These are phyloP conservation scores for Venturia nashicola DNA, from an alignment of 2,329 filamentous ascomycete species.

Conservation along the genomic window DNA sequence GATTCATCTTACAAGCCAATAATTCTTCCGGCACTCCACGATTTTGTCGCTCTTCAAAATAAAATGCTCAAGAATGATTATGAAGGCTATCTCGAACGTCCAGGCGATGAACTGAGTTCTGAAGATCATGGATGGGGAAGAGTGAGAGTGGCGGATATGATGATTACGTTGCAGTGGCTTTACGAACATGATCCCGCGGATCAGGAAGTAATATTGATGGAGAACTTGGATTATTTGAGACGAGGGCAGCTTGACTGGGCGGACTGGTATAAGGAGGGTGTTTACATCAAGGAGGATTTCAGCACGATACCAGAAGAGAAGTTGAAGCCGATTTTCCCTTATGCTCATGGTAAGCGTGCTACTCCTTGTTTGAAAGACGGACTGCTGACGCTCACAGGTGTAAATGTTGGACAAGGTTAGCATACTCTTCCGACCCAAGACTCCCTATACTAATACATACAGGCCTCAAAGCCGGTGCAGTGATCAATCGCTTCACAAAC, in stretches of 20 bases:
- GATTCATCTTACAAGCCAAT: conserved; percentile 28
- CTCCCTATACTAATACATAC: conserved; percentile 12
- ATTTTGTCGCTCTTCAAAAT: conserved; percentile 38
- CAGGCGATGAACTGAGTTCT: conserved; percentile 30
- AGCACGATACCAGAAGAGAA: conserved; percentile 16
- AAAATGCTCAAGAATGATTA: conserved; percentile 43
- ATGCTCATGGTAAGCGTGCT: conserved; percentile 11
- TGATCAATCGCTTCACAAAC: conserved; percentile 32
- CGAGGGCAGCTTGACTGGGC: conserved; percentile 22
- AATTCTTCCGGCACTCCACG: conserved; percentile 38
- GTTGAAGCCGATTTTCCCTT: conserved; percentile 14
- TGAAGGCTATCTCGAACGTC: conserved; percentile 36
- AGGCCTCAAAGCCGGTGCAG: conserved; percentile 34
- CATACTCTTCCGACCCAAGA: neutral
- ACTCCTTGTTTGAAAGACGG: neutral
- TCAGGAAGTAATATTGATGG: conserved; percentile 21
- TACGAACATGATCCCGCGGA: conserved; percentile 29
- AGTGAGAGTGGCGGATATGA: conserved; percentile 26
- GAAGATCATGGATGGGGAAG: conserved; percentile 11
- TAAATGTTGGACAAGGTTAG: conserved; percentile 17
- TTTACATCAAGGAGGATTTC: conserved; percentile 17
- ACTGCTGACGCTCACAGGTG: conserved; percentile 4
- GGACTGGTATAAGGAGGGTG: conserved; percentile 18
- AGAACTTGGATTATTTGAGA: conserved; percentile 32
- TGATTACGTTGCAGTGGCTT: conserved; percentile 36